Base-by-base conservation (phyloP, 306 rosid species). In the Macrotyloma uniflorum region DNA sequence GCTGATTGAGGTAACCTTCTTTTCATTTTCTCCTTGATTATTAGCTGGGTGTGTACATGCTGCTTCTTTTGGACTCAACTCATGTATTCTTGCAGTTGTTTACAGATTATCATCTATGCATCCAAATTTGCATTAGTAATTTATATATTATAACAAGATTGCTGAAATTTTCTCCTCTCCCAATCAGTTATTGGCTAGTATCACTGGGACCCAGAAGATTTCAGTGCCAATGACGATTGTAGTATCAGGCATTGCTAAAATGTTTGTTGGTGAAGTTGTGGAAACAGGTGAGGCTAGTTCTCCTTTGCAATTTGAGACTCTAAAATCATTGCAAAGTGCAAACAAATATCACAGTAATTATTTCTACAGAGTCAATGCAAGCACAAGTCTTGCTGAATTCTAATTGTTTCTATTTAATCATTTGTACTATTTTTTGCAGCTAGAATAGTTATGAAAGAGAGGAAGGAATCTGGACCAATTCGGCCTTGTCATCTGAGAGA, bases 401-500 rank as follows among this genome's bases (percentile, higher is more conserved):
- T 51, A 36, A 26, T n/a, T 67, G 22, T 47, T 71, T 23, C 13
- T 35, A 30, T 50, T 26, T 75, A 62, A 68, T 67, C 51, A 38
- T 40, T 28, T 33, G 46, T 24, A 45, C 43, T 80, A n/a, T 55
- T 23, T 66, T 81, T 72, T 78, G 83, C 90, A 90, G 98, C 98
- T 43, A 90, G 98, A 90, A 80, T 85, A 53, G 85, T 93, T 20
- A 93, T 95, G 98, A 57, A 86, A 7, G 98, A 93, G 86, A 90
- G 99, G 84, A 87, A 83, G 63, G 98, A 95, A 76, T 86, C 96
- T 22, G 99, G 99, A 46, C 94, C 99, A 47, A 89, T 93, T 35
- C 88, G 99, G 59, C 97, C 98, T 53, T 92, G 98, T 88, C 99
- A 96, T 85, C 65, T 95, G 72, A 85, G 98, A 82, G 99, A 95